phyloP scores from a whole-genome alignment of 2,329 filamentous ascomycete genomes.

The Fusarium chlamydosporum region DNA sequence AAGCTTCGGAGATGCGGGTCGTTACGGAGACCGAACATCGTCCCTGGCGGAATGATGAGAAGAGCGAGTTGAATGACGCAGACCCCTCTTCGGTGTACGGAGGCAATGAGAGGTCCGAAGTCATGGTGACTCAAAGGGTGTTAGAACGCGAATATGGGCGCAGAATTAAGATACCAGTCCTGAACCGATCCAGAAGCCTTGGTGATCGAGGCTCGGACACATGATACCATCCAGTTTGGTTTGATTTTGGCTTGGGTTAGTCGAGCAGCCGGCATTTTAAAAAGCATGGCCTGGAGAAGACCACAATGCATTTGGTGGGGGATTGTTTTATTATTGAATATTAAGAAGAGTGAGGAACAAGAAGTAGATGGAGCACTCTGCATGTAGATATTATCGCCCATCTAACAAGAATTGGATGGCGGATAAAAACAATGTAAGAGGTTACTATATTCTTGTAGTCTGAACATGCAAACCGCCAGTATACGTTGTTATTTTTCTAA shows the following conservation, averaged over 20 bases:
- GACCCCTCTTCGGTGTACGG: conserved; percentile 15
- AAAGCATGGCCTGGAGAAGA: conserved; percentile 23
- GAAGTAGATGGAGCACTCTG: conserved; percentile 25
- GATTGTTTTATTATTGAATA: conserved; percentile 20
- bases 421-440: conserved; percentile 21
- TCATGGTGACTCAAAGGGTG: conserved; percentile 14
- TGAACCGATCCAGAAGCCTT: conserved; percentile 13
- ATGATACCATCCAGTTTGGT: conserved; percentile 33
- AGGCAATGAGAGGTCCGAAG: conserved; percentile 10
- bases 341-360: conserved; percentile 14
- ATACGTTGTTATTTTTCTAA: conserved; percentile 10
- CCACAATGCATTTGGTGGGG: conserved; percentile 9
- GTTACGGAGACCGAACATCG: conserved; percentile 25
- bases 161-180: conserved; percentile 19
- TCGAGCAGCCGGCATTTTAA: conserved; percentile 15
- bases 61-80: background rate
- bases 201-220: conserved; percentile 17
- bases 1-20: conserved; percentile 28
- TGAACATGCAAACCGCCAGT: conserved; percentile 16
- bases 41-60: conserved; percentile 19
- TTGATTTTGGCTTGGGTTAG: conserved; percentile 7
- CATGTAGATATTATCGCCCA: conserved; percentile 19
- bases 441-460: conserved; percentile 4
- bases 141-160: conserved; percentile 14
- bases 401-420: conserved; percentile 17